Evolutionary conservation across 345 rosid genomes (phyloP), one percentile per base, ranked within the genome.

Genomic region (Hibiscus mutabilis): DNA sequence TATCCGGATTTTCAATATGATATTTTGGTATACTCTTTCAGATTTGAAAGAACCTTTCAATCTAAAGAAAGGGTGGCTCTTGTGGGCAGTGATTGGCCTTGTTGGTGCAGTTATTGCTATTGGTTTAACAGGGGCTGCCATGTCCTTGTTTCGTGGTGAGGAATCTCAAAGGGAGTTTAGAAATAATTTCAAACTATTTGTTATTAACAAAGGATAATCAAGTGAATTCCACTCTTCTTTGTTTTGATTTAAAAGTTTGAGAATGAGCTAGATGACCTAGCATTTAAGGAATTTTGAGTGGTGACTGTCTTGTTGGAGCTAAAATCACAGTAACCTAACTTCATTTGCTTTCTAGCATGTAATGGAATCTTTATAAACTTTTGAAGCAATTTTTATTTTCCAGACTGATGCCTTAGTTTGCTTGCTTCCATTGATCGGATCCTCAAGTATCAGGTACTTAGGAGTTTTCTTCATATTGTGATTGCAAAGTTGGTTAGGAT

Each of bases 1-100:
- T 21, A 3, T 56, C 63, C 40, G 27, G 24, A 51, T 31, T 46
- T 42, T 24, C 74, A 52, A 46, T 66, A 63, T 56, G 52, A 31
- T 47, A 19, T 40, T 1, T 27, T 55, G 31, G 65, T 22, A 33
- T 68, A 18, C 44, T 76, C 71, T 72, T 74, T 77, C 83, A 89
- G 93, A 89, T 80, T 76, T 89, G 79, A 89, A 77, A 79, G 89
- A 86, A 61, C 93, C 93, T 73, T 86, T 89, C 80, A 75, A 84
- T 74, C 77, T 81, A 18, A 79, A 74, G 71, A 85, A 66, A 77
- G 93, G 93, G 6, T 89, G 93, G 93, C 74, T 86, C 70, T 33
- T 89, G 72, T 89, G 93, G 93, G 91, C 88, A 35, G 86, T 73
- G 66, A 68, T 84, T 68, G 88, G 93, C 69, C 87, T 89, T 71